phyloP scores from a whole-genome alignment of 2,329 filamentous ascomycete genomes.

The Arthrobotrys musiformis region DNA sequence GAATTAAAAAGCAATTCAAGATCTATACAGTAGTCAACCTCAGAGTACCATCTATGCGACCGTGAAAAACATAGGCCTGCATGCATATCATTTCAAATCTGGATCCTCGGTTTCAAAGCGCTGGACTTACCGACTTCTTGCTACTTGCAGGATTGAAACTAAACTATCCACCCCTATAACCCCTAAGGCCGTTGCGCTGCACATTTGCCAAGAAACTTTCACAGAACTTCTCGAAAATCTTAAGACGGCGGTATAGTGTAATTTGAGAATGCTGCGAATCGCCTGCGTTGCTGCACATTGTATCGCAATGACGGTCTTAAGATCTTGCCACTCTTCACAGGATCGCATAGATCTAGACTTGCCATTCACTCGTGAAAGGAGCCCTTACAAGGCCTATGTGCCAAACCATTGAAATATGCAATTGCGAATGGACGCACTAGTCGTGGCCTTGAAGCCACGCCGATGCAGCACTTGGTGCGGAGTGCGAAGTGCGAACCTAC shows the following conservation, averaged over 20 bases:
- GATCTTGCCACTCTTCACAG: no score
- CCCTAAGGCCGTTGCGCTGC: neutral
- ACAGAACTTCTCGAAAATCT: neutral
- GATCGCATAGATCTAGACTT: no score
- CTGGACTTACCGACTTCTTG: no score
- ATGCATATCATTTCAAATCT: no score
- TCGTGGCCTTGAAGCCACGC: no score
- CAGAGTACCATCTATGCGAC: no score
- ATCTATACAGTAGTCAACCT: no score
- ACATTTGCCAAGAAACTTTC: neutral
- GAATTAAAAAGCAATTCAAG: neutral
- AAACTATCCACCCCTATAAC: neutral
- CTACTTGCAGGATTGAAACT: neutral
- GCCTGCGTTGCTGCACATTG: neutral
- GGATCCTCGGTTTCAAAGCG: no score
- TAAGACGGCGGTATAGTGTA: neutral
- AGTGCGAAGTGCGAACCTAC: neutral
- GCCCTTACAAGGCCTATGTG: neutral
- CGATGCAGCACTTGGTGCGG: no score
- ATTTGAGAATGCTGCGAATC: slow-evolving; percentile 1
- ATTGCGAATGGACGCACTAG: neutral
- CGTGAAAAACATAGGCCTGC: no score
- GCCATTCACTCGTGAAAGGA: no score
- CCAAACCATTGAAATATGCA: neutral
- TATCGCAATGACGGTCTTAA: no score